Percentiles rank a stretch among this genome's conserved stretches.
Evolutionary conservation across 2,329 filamentous ascomycete species (phyloP).

Genomic region (Aspergillus glaucus): DNA sequence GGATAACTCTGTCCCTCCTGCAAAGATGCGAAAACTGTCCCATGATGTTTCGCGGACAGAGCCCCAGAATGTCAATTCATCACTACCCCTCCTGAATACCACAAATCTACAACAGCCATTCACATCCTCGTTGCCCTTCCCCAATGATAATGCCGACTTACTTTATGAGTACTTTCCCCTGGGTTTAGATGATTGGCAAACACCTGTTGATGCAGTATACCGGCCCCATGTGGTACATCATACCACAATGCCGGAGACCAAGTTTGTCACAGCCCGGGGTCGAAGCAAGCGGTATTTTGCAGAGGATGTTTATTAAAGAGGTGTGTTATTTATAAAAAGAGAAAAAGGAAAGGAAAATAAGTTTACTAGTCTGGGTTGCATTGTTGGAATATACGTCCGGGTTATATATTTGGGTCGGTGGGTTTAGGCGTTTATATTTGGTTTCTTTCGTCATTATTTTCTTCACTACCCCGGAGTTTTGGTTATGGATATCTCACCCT

Average conservation of each 20-base stretch:
- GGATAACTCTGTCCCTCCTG: conserved; percentile 27
- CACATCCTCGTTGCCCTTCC: conserved; percentile 49
- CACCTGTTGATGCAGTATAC: conserved; percentile 83
- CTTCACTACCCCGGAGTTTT: too few species aligned
- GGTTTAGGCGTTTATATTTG: too few species aligned
- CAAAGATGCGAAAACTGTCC: conserved; percentile 35
- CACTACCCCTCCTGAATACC: conserved; percentile 26
- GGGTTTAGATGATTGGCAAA: conserved; percentile 85
- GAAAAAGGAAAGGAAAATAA: too few species aligned
- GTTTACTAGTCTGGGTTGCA: too few species aligned
- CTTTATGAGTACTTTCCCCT: conserved; percentile 94
- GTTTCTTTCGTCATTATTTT: too few species aligned
- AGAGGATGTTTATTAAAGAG: conserved; percentile 41
- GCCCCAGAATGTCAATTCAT: conserved; percentile 26
- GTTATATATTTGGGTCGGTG: too few species aligned
- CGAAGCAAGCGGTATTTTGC: conserved; percentile 69
- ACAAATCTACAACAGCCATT: conserved; percentile 37
- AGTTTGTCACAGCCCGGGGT: conserved; percentile 59
- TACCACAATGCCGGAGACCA: conserved; percentile 63
- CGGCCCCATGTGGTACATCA: conserved; percentile 91
- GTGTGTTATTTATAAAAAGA: background rate
- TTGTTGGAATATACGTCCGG: too few species aligned
- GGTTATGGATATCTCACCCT: too few species aligned
- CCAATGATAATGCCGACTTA: conserved; percentile 68
- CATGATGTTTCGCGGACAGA: conserved; percentile 22